Percentiles rank a stretch among this genome's conserved stretches.
phyloP scores from a whole-genome alignment of 805 yeast species.

The Candida arabinofermentans region DNA sequence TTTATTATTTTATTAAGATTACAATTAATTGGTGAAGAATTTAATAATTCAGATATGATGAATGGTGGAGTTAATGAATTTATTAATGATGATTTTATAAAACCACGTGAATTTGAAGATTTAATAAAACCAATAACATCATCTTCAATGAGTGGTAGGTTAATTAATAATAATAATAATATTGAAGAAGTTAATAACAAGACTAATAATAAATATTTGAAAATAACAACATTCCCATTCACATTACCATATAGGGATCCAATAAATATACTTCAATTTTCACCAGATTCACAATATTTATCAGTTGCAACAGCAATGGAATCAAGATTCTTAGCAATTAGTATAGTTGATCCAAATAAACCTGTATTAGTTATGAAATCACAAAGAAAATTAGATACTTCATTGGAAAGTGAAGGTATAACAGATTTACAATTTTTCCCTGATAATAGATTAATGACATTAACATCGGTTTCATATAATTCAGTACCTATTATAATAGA shows the following conservation, averaged over 20 bases:
- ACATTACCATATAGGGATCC: slow-evolving; percentile 88
- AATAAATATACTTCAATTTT: slow-evolving; percentile 67
- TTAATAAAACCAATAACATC: slow-evolving; percentile 13
- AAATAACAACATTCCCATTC: slow-evolving; percentile 34
- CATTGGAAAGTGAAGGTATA: slow-evolving; percentile 83
- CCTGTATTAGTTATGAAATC: slow-evolving; percentile 71
- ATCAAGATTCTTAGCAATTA: slow-evolving; percentile 72
- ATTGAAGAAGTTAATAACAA: background rate
- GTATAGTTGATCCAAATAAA: slow-evolving; percentile 56
- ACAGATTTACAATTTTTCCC: slow-evolving; percentile 77
- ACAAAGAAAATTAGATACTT: slow-evolving; percentile 55
- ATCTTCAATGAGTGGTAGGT: slow-evolving; percentile 6
- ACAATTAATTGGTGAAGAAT: slow-evolving; percentile 13
- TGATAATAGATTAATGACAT: slow-evolving; percentile 49
- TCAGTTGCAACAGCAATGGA: slow-evolving; percentile 77
- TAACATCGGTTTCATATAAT: slow-evolving; percentile 56
- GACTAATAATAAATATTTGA: slow-evolving; percentile 3
- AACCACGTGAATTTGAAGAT: slow-evolving; percentile 14
- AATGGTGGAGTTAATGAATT: background rate
- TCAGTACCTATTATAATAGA: slow-evolving; percentile 67
- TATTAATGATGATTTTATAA: slow-evolving; percentile 2
- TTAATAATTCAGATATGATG: background rate
- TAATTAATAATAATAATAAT: background rate
- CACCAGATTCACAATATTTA: slow-evolving; percentile 64
- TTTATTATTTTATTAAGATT: slow-evolving; percentile 53